phyloP scores from a whole-genome alignment of 116 monocot species.

The Zostera marina region DNA sequence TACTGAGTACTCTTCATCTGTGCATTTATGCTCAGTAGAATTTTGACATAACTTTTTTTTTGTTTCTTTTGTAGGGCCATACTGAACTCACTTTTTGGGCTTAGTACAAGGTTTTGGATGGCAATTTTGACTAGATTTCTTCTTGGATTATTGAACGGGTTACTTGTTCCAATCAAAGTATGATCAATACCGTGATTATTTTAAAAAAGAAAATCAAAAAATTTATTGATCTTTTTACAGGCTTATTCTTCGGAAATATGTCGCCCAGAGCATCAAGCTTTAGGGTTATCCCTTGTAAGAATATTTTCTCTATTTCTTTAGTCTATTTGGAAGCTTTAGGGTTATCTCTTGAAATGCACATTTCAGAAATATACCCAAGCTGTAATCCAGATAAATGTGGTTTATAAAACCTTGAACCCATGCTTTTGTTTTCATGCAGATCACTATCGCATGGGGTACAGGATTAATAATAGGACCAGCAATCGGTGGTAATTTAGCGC shows the following conservation, averaged over 20 bases:
- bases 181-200: not conserved
- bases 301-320: conserved; percentile 1
- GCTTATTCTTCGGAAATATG: conserved; percentile 63
- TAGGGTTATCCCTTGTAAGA: conserved; percentile 56
- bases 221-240: conserved; percentile 10
- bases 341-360: no score
- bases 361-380: no score
- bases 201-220: not conserved
- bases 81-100: conserved; percentile 61
- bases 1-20: not conserved
- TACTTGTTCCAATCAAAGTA: conserved; percentile 64
- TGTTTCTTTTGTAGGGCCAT: conserved; percentile 21
- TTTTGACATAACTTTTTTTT: not conserved
- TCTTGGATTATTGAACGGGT: conserved; percentile 46
- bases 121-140: conserved; percentile 53
- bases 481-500: conserved; percentile 54
- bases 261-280: conserved; percentile 48
- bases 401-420: not conserved
- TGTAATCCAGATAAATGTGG: no score
- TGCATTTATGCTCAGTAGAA: not conserved
- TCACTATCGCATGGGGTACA: conserved; percentile 38
- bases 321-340: no score
- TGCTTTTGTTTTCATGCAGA: conserved; percentile 12
- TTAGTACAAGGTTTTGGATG: conserved; percentile 61
- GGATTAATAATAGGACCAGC: conserved; percentile 67